Evolutionary conservation across 805 yeast genomes (phyloP), one percentile per base, ranked within the genome.

Genomic region (Candida tibetensis): DNA sequence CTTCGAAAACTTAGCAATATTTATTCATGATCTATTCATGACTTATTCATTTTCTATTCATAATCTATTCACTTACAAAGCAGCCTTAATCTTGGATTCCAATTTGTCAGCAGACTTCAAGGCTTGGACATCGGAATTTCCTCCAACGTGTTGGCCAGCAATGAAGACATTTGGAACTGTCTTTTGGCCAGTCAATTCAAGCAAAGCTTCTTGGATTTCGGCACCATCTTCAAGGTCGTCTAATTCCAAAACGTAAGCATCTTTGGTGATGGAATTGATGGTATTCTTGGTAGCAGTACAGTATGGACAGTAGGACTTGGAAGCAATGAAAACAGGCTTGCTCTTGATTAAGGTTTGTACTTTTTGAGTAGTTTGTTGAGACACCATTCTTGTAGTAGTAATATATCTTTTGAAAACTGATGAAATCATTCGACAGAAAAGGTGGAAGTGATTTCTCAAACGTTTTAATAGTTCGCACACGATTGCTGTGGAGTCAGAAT

Each of bases 141-240:
- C 99, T 44, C 99, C 99, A 55, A 91, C 79, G 71, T 89, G 96
- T 66, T 90, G 76, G 44, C 96, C 96, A 33, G 74, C 81, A 60
- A 91, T 88, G 69, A 84, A 91, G 51, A 91, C 76, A 61, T 85
- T 89, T 46, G 99, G 99, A 45, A 91, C 98, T 28, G 97, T 88
- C 50, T 81, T 76, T 73, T 91, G 98, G 43, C 95, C 93, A 28
- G 95, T 85, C 43, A 88, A 63, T 58, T 83, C 79, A 37, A 59
- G 62, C 44, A 91, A 72, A 48, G 95, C 95, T 34, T 69, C 82
- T 69, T 90, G 97, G 50, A 89, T 77, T 22, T 82, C 90, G 33
- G 69, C 65, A 41, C 97, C 97, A 44, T 88, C 90, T n/a, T 64
- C 74, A 41, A 68, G 49, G 41, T 52, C 57, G 49, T 79, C 82